Conservation (phyloP, 306 rosid species). For the barrel medic (Medicago truncatula) region MtrunA17r5.0-ANR NC_053044.1:51859501-51860000, state of each 20-base stretch:
- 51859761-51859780: constrained; percentile 81
- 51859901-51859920: constrained; percentile 66
- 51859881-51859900: constrained; percentile 72
- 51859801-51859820: constrained; percentile 71
- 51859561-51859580: constrained; percentile 96
- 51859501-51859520: constrained; percentile 84
- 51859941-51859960: constrained; percentile 68
- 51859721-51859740: constrained; percentile 37
- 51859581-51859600: constrained; percentile 96
- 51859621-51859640: constrained; percentile 34
- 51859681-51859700: constrained; percentile 12
- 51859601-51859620: constrained; percentile 88
- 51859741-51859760: constrained; percentile 5
- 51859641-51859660: constrained; percentile 16
- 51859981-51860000: constrained; percentile 35
- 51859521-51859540: constrained; percentile 76
- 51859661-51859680: neutral
- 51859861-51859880: constrained; percentile 67
- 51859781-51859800: constrained; percentile 80
- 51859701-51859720: neutral
- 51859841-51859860: constrained; percentile 79
- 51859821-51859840: constrained; percentile 69
- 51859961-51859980: constrained; percentile 74
- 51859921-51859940: constrained; percentile 68
- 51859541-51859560: constrained; percentile 91